These are phyloP conservation scores for Anisodus acutangulus DNA, from an alignment of 257 asterid genomes.

Conservation along the genomic window DNA sequence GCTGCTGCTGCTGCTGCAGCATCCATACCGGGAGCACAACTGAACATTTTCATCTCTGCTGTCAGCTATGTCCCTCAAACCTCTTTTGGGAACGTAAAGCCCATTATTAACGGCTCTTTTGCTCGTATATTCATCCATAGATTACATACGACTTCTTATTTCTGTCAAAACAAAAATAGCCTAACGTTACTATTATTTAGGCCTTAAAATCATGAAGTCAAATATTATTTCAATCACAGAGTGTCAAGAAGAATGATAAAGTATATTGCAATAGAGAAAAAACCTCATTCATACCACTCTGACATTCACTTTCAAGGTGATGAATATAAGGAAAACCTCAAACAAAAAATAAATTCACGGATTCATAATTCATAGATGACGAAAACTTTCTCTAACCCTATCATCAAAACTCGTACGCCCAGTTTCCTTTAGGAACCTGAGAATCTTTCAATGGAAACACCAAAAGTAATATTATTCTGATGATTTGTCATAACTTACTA, in stretches of 20 bases:
- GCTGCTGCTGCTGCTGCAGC: constrained; percentile 60
- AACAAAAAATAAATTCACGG: neutral
- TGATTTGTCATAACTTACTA: neutral
- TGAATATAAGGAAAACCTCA: neutral
- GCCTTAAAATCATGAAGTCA: neutral
- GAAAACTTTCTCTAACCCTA: neutral
- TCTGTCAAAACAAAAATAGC: constrained; percentile 20
- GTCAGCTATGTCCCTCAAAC: constrained; percentile 41
- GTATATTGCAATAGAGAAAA: neutral
- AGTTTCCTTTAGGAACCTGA: neutral
- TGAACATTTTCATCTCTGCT: constrained; percentile 54
- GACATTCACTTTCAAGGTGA: neutral
- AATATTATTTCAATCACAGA: neutral
- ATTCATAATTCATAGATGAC: constrained; percentile 9
- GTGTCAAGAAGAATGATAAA: neutral
- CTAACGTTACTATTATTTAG: neutral
- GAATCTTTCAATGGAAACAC: neutral
- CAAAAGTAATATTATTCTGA: neutral
- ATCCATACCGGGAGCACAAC: constrained; percentile 79
- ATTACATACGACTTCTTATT: constrained; percentile 24
- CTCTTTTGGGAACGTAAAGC: constrained; percentile 47
- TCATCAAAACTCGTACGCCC: neutral
- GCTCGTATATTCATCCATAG: constrained; percentile 56
- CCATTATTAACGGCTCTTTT: constrained; percentile 47
- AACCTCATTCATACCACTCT: neutral